A percentile compares a stretch with the other conserved stretches of the same genome.
Conservation (phyloP, 1,139 yeast species). For the Debaryomyces nepalensis region DNA sequence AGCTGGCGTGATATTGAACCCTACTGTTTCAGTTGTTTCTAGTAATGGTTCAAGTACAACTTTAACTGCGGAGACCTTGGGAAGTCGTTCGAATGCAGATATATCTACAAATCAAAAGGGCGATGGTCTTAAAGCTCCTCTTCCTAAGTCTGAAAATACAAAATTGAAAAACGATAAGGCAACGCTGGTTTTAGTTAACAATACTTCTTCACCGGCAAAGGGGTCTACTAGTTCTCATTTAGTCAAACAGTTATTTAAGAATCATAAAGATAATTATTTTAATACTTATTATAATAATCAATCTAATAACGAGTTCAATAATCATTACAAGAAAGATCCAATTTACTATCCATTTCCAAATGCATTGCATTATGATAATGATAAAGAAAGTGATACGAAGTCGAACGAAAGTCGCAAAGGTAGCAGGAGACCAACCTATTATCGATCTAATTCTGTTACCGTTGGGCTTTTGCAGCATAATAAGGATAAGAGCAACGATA, state of each 20-base stretch:
- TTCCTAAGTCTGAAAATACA: neutral
- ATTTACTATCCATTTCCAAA: constrained; percentile 43
- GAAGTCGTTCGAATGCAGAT: neutral
- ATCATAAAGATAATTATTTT: constrained; percentile 13
- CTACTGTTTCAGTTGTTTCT: constrained; percentile 20
- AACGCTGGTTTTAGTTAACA: constrained; percentile 28
- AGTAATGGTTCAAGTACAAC: constrained; percentile 29
- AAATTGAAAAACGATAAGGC: constrained; percentile 16
- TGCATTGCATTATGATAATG: constrained; percentile 45
- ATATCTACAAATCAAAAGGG: too few relatives aligned
- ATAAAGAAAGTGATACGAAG: constrained; percentile 33
- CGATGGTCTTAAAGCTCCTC: too few relatives aligned
- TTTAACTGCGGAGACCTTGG: constrained; percentile 21
- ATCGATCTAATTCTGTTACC: constrained; percentile 48
- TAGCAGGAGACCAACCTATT: constrained; percentile 32
- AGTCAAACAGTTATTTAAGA: constrained; percentile 13
- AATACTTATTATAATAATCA: constrained; percentile 10
- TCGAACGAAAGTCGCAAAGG: constrained; percentile 25
- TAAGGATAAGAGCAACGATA: constrained; percentile 17
- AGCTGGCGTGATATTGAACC: constrained; percentile 18
- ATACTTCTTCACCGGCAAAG: constrained; percentile 31
- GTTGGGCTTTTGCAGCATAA: constrained; percentile 45
- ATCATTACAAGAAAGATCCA: constrained; percentile 53
- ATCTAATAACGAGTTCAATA: constrained; percentile 36
- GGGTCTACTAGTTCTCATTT: constrained; percentile 30